Percentiles rank a stretch among this genome's conserved stretches.
These are phyloP conservation scores for Tolypocladium ovalisporum DNA, from an alignment of 2,329 filamentous ascomycete species.

Conservation along the genomic window DNA sequence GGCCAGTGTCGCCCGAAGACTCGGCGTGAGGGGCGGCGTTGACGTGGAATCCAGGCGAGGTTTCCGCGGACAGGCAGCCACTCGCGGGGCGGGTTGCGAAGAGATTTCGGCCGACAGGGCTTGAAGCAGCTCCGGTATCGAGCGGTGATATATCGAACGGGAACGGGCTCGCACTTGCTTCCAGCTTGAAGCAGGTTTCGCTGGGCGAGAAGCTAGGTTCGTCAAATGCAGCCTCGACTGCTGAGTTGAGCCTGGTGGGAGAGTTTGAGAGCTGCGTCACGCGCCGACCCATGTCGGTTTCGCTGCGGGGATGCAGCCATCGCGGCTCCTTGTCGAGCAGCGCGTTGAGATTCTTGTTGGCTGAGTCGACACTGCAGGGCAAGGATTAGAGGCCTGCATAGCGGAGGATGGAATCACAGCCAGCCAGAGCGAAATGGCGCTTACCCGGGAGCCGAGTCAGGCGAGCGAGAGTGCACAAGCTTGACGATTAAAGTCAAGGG, in stretches of 20 bases:
- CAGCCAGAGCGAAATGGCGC: slow-evolving; percentile 6
- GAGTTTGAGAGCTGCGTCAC: slow-evolving; percentile 33
- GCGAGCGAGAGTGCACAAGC: slow-evolving; percentile 30
- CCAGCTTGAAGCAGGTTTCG: not conserved
- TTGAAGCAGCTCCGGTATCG: not conserved
- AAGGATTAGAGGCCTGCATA: not conserved
- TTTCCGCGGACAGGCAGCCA: not conserved
- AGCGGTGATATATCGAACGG: not conserved
- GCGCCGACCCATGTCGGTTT: slow-evolving; percentile 40
- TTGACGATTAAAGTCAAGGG: slow-evolving; percentile 38
- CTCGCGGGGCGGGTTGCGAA: not conserved
- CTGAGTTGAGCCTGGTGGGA: slow-evolving; percentile 15
- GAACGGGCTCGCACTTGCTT: slow-evolving; percentile 3
- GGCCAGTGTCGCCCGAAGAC: not conserved
- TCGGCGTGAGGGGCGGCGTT: not conserved
- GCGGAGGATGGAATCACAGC: not conserved
- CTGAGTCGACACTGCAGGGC: slow-evolving; percentile 29
- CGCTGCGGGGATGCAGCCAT: slow-evolving; percentile 41
- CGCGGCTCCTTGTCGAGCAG: slow-evolving; percentile 48
- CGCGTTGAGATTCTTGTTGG: slow-evolving; percentile 45
- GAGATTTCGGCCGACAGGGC: not conserved
- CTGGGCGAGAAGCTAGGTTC: slow-evolving; percentile 4
- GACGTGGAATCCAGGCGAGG: not conserved
- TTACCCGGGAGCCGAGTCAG: slow-evolving; percentile 36
- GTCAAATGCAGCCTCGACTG: not conserved